Percentiles rank a stretch among this genome's conserved stretches.
These are phyloP conservation scores for Yamadazyma takamatsuzukensis DNA, from an alignment of 805 yeast genomes.

Conservation along the genomic window DNA sequence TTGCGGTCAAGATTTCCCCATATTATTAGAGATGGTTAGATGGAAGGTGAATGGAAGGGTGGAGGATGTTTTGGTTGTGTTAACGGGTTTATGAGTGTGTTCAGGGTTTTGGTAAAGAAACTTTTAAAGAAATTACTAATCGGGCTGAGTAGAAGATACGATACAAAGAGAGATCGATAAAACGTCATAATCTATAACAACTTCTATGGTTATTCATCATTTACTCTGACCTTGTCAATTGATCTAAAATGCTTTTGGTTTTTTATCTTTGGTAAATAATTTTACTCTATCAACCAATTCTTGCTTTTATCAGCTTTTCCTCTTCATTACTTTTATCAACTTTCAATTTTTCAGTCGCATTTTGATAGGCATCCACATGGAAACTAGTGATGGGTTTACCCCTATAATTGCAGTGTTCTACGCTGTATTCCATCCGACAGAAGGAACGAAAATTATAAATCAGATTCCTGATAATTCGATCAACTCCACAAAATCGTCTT, in stretches of 20 bases:
- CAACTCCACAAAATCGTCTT: constrained; percentile 20
- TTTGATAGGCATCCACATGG: constrained; percentile 6
- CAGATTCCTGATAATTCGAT: constrained; percentile 84
- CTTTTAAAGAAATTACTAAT: background rate
- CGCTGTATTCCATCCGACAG: constrained; percentile 91
- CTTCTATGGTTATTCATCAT: too few relatives aligned
- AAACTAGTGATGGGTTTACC: constrained; percentile 58
- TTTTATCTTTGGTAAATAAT: too few relatives aligned
- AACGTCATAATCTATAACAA: too few relatives aligned
- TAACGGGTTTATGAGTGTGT: background rate
- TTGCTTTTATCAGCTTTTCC: too few relatives aligned
- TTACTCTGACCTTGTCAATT: too few relatives aligned
- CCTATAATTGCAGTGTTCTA: constrained; percentile 89
- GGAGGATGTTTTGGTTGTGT: background rate
- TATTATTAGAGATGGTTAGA: background rate
- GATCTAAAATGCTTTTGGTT: too few relatives aligned
- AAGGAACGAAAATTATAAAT: constrained; percentile 86
- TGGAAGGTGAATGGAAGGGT: background rate
- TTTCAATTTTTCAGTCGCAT: background rate
- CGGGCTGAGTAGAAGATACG: too few relatives aligned
- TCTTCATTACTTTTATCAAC: too few relatives aligned
- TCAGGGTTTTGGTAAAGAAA: too few relatives aligned
- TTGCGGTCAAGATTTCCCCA: background rate
- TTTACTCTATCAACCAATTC: too few relatives aligned
- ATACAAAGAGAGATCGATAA: too few relatives aligned